Percentiles rank a stretch among this genome's conserved stretches.
Conservation (phyloP, 202 grass and related monocot species). For the Schoenoplectus triqueter region DNA sequence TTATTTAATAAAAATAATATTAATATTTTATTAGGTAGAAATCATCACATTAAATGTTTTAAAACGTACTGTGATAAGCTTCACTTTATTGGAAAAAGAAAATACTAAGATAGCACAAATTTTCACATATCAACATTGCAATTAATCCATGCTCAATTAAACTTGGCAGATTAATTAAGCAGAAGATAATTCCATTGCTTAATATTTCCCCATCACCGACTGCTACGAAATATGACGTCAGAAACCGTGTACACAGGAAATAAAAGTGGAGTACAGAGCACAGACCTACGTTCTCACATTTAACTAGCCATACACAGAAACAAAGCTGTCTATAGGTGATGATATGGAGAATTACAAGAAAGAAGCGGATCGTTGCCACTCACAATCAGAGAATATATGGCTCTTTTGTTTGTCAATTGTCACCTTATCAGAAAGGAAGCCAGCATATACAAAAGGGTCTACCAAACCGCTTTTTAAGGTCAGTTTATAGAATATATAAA, state of each 20-base stretch:
- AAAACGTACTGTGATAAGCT: background rate
- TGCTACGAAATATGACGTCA: background rate
- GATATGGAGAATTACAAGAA: background rate
- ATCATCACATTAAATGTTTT: background rate
- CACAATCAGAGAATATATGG: conserved; percentile 23
- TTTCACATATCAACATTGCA: background rate
- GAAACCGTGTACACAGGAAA: background rate
- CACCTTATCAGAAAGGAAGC: conserved; percentile 32
- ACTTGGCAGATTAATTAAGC: background rate
- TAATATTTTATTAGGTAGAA: background rate
- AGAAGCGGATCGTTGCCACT: background rate
- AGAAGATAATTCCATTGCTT: background rate
- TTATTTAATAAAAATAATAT: too few relatives aligned
- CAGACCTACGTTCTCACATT: conserved; percentile 17
- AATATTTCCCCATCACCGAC: background rate
- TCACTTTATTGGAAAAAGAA: background rate
- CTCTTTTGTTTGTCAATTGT: conserved; percentile 4
- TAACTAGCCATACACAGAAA: background rate
- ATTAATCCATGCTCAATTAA: background rate
- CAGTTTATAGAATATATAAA: conserved; percentile 1
- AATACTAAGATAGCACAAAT: background rate
- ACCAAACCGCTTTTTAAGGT: conserved; percentile 38
- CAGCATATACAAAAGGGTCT: conserved; percentile 31
- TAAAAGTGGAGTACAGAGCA: background rate
- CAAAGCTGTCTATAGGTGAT: background rate